These are phyloP conservation scores for Metarhizium robertsii DNA, from an alignment of 2,329 filamentous ascomycete genomes.

Conservation along the genomic window DNA sequence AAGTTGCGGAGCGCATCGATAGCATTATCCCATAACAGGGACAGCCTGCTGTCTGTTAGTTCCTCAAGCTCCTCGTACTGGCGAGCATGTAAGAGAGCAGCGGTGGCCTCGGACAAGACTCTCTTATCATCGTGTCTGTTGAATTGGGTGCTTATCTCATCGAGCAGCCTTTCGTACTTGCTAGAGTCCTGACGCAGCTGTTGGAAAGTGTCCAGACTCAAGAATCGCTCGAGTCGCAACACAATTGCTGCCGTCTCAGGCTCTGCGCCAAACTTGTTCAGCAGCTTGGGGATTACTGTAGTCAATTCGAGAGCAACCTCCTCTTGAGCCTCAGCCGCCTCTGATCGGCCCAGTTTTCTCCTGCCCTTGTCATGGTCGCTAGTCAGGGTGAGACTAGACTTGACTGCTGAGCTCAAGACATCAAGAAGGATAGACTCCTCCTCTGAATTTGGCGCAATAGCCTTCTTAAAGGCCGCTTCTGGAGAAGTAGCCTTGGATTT, in stretches of 20 bases:
- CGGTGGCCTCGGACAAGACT: conserved; percentile 75
- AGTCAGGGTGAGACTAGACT: conserved; percentile 57
- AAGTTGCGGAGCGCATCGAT: conserved; percentile 64
- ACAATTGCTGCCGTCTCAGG: conserved; percentile 80
- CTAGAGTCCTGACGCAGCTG: conserved; percentile 80
- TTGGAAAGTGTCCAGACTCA: conserved; percentile 81
- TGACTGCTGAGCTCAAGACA: conserved; percentile 75
- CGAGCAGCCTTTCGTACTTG: conserved; percentile 69
- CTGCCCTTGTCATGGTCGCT: conserved; percentile 54
- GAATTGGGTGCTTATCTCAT: conserved; percentile 92
- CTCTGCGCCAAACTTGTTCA: conserved; percentile 90
- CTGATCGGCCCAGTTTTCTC: conserved; percentile 48
- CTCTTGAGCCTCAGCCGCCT: conserved; percentile 65
- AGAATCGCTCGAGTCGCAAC: conserved; percentile 72
- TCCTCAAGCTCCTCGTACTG: conserved; percentile 85
- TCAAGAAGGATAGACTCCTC: conserved; percentile 85
- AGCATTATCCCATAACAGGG: conserved; percentile 77
- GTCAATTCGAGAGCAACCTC: conserved; percentile 71
- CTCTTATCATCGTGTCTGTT: conserved; percentile 80
- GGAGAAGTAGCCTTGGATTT: conserved; percentile 42
- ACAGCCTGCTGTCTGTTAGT: conserved; percentile 69
- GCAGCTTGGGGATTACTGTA: conserved; percentile 67
- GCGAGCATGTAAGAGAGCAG: conserved; percentile 75
- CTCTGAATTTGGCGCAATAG: conserved; percentile 61
- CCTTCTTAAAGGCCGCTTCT: conserved; percentile 56